phyloP scores from a whole-genome alignment of 2,329 filamentous ascomycete species.

The Onygenales sp. region DNA sequence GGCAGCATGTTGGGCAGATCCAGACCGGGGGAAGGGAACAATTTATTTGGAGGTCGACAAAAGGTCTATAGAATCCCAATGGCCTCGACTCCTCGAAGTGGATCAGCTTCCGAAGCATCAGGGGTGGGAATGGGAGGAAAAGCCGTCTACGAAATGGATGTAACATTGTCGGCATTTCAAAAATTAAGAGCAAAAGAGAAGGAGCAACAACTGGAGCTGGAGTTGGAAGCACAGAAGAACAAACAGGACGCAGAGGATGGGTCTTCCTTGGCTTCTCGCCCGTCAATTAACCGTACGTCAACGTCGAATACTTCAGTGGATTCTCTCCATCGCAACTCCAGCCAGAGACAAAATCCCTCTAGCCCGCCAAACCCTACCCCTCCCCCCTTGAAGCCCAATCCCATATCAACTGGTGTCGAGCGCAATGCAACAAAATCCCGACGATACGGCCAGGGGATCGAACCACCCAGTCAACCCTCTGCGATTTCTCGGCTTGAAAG shows the following conservation, averaged over 20 bases:
- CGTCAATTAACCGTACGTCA: constrained; percentile 62
- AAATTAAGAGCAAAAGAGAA: constrained; percentile 52
- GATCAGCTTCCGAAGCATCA: constrained; percentile 31
- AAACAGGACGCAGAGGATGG: constrained; percentile 56
- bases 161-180: constrained; percentile 74
- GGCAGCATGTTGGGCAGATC: constrained; percentile 72
- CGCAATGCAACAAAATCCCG: constrained; percentile 60
- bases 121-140: constrained; percentile 48
- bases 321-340: constrained; percentile 50
- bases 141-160: constrained; percentile 76
- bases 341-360: constrained; percentile 17
- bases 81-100: constrained; percentile 28
- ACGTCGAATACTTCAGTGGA: constrained; percentile 81
- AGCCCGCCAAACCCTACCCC: constrained; percentile 16
- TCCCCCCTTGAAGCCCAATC: constrained; percentile 18
- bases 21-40: constrained; percentile 80
- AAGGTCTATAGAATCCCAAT: constrained; percentile 83
- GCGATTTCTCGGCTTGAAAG: constrained; percentile 72
- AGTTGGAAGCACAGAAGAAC: constrained; percentile 26
- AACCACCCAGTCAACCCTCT: constrained; percentile 69
- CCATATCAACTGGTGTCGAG: constrained; percentile 40
- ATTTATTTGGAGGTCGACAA: constrained; percentile 86
- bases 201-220: constrained; percentile 37
- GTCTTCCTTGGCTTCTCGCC: constrained; percentile 70
- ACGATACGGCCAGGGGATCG: constrained; percentile 73